Evolutionary conservation across 179 eudicot genomes (phyloP), one percentile per base, ranked within the genome.

Genomic region (Silene vulgaris): DNA sequence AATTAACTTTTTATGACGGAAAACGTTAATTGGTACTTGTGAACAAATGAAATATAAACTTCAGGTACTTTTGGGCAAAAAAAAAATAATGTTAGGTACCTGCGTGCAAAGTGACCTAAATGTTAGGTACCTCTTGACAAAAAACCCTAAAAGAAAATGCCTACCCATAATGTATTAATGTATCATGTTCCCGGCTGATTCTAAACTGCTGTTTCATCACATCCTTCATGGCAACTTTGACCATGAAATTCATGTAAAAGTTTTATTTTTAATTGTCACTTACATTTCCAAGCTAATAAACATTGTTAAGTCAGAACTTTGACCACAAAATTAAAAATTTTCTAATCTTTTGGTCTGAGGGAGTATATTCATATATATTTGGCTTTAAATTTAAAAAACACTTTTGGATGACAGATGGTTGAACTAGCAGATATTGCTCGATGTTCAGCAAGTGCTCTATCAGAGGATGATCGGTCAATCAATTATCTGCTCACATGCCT

Each of bases 361-460:
- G 54, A 68, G 72, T 14, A 67, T 69, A 59, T 48, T 8, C 37
- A 70, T 11, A 7, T 77, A 43, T 30, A 71, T 8, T 26, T 21
- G 71, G 61, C 72, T 75, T 60, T 73, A 19, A 14, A 78, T 75
- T 57, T 74, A 35, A 11, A 65, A 71, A 65, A 48, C 3, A 35
- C 28, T 77, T 67, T 64, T 68, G 77, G 72, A 60, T 83, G 71
- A 80, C 88, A 95, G 99, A 92, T 95, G 86, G 87, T 71, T 87
- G 99, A 95, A 86, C 97, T 95, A 71, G 95, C 99, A 67, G 99
- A 95, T 82, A 95, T 95, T 76, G 95, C 99, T 78, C 87, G 96
- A 78, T 93, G 97, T 80, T 89, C 90, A 60, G 89, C 92, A 74
- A 95, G 86, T 85, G 85, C 97, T 65, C 87, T 90, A 50, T 80